phyloP scores from a whole-genome alignment of 768 basidiomycete genomes.

The Holtermannia corniformis region DNA sequence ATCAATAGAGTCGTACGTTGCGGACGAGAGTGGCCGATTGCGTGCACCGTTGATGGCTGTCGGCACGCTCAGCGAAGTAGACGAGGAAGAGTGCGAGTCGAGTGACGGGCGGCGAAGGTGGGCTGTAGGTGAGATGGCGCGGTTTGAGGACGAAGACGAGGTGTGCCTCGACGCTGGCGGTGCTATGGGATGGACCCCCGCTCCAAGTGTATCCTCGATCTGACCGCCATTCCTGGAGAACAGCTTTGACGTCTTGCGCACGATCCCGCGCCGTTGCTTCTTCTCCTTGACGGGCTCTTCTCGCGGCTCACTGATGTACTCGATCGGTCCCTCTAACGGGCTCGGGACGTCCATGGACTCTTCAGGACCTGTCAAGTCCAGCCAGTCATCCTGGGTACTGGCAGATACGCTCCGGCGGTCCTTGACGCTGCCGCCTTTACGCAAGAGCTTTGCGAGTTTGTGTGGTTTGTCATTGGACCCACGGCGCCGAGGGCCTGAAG shows the following conservation, averaged over 20 bases:
- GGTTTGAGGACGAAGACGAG: constrained; percentile 27
- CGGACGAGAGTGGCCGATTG: constrained; percentile 16
- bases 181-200: constrained; percentile 6
- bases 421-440: neutral
- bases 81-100: constrained; percentile 17
- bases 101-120: constrained; percentile 21
- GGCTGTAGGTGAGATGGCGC: constrained; percentile 7
- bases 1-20: constrained; percentile 11
- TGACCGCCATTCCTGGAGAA: constrained; percentile 18
- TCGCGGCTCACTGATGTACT: constrained; percentile 7
- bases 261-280: constrained; percentile 20
- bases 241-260: constrained; percentile 31
- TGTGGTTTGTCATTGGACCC: neutral
- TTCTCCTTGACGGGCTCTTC: constrained; percentile 14
- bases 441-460: neutral
- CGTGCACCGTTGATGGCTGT: constrained; percentile 4
- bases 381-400: neutral
- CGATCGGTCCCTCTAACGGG: neutral
- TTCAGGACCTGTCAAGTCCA: neutral
- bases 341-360: neutral
- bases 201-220: constrained; percentile 10
- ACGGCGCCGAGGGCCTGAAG: neutral
- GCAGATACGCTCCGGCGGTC: neutral
- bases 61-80: constrained; percentile 9
- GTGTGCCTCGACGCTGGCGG: constrained; percentile 16